Base-by-base conservation (phyloP, 1,284 basidiomycete genomes). In the Schizopora paradoxa region DNA sequence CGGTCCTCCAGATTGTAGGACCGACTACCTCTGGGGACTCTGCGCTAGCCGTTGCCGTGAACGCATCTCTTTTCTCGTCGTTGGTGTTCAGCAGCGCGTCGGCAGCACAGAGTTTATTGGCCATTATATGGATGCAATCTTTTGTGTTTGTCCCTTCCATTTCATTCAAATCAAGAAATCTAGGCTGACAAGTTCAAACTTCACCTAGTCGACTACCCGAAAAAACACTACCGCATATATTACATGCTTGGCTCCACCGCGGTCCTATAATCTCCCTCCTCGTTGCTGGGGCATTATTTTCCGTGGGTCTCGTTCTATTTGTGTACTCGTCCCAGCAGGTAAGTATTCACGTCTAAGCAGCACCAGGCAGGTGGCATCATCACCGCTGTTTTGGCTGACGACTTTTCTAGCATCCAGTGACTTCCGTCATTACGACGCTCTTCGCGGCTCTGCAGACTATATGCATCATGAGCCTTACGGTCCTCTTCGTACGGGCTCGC, bases 201-300 rank as follows among this genome's bases (percentile, higher is more conserved):
- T n/a, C 26, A 6, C 25, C 5, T 18, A 40, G 37, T 10, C 25
- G 36, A 1, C 28, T 23, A 21, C 44, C 44, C 1, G 28, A 46
- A 21, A 14, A 10, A 7, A 7, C n/a, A 4, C 37, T 46, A 11
- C 11, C 36, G 5, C 2, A 23, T 7, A 33, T 27, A 38, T 31
- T 39, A 16, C 38, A 13, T 18, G 28, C 33, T 10, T 46, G 21
- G 27, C 16, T 37, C 13, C 45, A 33, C 27, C 36, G 22, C 25
- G 39, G 31, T 28, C 46, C 49, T 6, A 41, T 41, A 25, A 19
- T 47, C 5, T 47, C 32, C 25, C 27, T 43, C n/a, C 29, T 41
- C 16, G 16, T 47, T 16, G 13, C 45, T n/a, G 39, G 38, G 4
- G 31, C 32, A 6, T 41, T 41, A 21, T 47, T 47, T 21, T 22